Evolutionary conservation across 2,329 filamentous ascomycete genomes (phyloP).

Genomic region (Sporothrix pseudoabietina): DNA sequence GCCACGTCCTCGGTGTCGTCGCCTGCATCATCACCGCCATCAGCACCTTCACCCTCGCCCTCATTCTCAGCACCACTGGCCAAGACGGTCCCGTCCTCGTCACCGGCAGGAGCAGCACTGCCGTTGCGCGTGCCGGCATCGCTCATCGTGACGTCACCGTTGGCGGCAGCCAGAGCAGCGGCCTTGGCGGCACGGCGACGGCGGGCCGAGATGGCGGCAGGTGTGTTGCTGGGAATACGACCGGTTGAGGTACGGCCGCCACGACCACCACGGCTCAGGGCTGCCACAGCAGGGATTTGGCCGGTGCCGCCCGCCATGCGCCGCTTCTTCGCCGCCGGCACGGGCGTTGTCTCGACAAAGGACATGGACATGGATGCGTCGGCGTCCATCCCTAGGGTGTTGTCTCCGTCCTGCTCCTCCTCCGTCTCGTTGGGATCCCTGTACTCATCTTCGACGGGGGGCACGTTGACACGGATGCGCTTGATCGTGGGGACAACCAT

Average conservation of each 20-base stretch:
- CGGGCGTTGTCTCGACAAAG: slow-evolving; percentile 26
- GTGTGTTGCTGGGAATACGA: slow-evolving; percentile 25
- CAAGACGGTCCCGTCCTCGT: slow-evolving; percentile 51
- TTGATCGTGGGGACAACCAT: slow-evolving; percentile 54
- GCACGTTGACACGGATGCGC: slow-evolving; percentile 39
- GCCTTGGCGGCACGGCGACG: slow-evolving; percentile 29
- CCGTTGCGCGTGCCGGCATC: slow-evolving; percentile 45
- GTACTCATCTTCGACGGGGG: slow-evolving; percentile 38
- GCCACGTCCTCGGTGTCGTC: slow-evolving; percentile 21
- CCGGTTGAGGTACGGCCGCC: slow-evolving; percentile 4
- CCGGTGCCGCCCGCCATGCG: slow-evolving; percentile 13
- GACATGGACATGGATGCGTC: slow-evolving; percentile 33
- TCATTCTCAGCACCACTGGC: slow-evolving; percentile 50
- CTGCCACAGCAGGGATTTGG: slow-evolving; percentile 30
- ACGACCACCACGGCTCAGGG: slow-evolving; percentile 19
- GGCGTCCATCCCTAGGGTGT: slow-evolving; percentile 24
- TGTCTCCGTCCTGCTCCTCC: slow-evolving; percentile 36
- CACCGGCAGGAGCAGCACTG: neutral
- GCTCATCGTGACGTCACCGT: slow-evolving; percentile 54
- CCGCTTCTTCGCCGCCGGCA: slow-evolving; percentile 29
- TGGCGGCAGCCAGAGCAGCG: slow-evolving; percentile 33
- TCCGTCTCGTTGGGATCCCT: slow-evolving; percentile 42
- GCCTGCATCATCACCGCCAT: slow-evolving; percentile 39
- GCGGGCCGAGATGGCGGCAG: slow-evolving; percentile 23
- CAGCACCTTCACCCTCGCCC: slow-evolving; percentile 50